Conservation (phyloP, 345 rosid species). For the Cardamine resedifolia region DNA sequence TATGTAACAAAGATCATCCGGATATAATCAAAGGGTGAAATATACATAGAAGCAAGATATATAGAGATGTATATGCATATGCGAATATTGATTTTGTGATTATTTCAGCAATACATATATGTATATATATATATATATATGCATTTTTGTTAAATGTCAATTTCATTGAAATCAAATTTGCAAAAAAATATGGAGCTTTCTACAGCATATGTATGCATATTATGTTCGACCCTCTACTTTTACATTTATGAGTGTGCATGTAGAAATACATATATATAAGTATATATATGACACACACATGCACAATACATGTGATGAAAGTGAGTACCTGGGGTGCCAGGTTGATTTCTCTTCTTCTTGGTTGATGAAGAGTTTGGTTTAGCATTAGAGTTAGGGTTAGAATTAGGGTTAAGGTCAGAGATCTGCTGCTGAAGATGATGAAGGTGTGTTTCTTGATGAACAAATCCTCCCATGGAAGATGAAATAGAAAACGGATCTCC, state of each 20-base stretch:
- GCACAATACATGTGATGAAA: background rate
- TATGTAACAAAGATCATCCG: background rate
- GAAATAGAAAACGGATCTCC: constrained; percentile 62
- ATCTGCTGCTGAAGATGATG: constrained; percentile 39
- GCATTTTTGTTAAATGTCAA: background rate
- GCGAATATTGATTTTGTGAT: background rate
- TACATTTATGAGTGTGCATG: background rate
- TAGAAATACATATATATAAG: background rate
- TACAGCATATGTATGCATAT: background rate
- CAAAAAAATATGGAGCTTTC: background rate
- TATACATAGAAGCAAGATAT: constrained; percentile 1
- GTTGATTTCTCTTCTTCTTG: constrained; percentile 85
- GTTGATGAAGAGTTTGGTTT: constrained; percentile 40
- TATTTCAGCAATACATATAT: background rate
- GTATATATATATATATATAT: background rate
- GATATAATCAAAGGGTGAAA: background rate
- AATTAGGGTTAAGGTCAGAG: constrained; percentile 48
- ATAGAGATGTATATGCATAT: background rate
- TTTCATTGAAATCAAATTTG: background rate
- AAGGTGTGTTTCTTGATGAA: constrained; percentile 46
- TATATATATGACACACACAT: background rate
- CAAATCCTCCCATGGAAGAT: constrained; percentile 52
- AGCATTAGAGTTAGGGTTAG: constrained; percentile 45
- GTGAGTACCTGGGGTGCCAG: constrained; percentile 85
- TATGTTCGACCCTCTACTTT: background rate